Percentiles rank a stretch among this genome's conserved stretches.
These are phyloP conservation scores for Pistacia integerrima DNA, from an alignment of 345 rosid genomes.

Conservation along the genomic window DNA sequence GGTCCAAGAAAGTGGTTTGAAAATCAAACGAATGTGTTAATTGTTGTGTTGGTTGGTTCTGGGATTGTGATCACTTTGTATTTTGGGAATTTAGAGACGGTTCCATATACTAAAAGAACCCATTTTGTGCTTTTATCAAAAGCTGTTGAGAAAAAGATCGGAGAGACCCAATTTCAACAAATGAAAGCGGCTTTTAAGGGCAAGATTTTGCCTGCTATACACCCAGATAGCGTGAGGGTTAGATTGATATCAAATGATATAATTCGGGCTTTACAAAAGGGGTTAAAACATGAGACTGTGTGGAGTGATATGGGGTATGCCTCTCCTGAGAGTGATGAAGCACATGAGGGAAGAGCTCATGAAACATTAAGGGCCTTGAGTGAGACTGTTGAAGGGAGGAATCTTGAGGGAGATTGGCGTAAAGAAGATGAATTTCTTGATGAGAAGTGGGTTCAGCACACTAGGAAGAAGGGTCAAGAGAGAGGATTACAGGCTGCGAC, in stretches of 20 bases:
- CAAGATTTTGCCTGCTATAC: conserved; percentile 72
- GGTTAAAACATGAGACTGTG: conserved; percentile 64
- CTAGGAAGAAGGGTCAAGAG: conserved; percentile 61
- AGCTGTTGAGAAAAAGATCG: conserved; percentile 62
- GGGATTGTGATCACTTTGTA: conserved; percentile 59
- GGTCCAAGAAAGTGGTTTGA: conserved; percentile 67
- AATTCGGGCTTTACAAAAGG: conserved; percentile 78
- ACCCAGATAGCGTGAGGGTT: conserved; percentile 80
- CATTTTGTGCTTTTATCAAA: conserved; percentile 79
- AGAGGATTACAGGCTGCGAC: conserved; percentile 46
- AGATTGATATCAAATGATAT: conserved; percentile 70
- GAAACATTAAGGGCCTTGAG: conserved; percentile 50
- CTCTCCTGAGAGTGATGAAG: background rate
- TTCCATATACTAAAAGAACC: conserved; percentile 82
- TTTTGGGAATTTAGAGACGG: conserved; percentile 73
- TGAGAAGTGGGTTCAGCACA: conserved; percentile 77
- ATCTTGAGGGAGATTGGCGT: conserved; percentile 48
- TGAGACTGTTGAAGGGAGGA: conserved; percentile 32
- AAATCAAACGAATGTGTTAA: conserved; percentile 58
- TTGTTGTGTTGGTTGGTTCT: conserved; percentile 58
- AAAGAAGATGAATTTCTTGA: conserved; percentile 82
- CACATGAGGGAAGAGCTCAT: conserved; percentile 32
- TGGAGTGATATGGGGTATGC: conserved; percentile 51
- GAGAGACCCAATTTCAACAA: conserved; percentile 68
- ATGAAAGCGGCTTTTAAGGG: conserved; percentile 61